phyloP scores from a whole-genome alignment of 352 stramenopile genomes.

The Globisporangium canariense region DNA sequence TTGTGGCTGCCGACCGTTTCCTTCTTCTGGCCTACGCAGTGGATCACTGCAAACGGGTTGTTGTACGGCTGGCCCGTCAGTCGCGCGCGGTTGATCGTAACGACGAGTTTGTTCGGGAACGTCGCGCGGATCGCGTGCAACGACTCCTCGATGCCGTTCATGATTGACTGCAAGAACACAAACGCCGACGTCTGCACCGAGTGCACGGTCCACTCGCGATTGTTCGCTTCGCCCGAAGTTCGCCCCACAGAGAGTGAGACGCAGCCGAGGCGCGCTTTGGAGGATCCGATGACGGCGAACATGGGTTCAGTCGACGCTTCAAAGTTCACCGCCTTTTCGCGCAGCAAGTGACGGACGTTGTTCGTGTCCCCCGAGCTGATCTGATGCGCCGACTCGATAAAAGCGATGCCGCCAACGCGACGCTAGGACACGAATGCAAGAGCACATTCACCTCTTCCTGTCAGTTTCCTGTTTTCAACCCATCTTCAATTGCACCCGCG shows the following conservation, averaged over 20 bases:
- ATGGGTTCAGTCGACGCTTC: constrained; percentile 78
- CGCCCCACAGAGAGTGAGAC: constrained; percentile 76
- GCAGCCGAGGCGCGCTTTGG: constrained; percentile 66
- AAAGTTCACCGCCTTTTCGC: constrained; percentile 80
- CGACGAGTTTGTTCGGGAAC: constrained; percentile 87
- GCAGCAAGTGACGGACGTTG: constrained; percentile 53
- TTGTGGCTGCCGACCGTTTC: constrained; percentile 85
- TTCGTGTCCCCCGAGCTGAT: constrained; percentile 54
- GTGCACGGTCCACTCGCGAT: constrained; percentile 80
- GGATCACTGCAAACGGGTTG: constrained; percentile 78
- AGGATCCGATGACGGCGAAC: constrained; percentile 79
- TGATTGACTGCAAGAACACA: constrained; percentile 81
- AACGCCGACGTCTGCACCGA: constrained; percentile 87
- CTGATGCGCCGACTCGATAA: constrained; percentile 81
- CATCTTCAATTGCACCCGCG: background rate
- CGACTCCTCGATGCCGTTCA: constrained; percentile 69
- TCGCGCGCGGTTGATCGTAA: constrained; percentile 83
- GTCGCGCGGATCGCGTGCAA: constrained; percentile 76
- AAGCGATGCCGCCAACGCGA: constrained; percentile 75
- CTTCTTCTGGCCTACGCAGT: constrained; percentile 84
- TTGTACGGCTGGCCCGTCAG: constrained; percentile 85
- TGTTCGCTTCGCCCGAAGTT: constrained; percentile 61
- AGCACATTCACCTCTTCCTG: too few species aligned
- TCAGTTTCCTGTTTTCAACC: background rate
- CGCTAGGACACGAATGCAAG: constrained; percentile 6